phyloP scores from a whole-genome alignment of 2,329 filamentous ascomycete species.

The Coniochaeta ligniaria region DNA sequence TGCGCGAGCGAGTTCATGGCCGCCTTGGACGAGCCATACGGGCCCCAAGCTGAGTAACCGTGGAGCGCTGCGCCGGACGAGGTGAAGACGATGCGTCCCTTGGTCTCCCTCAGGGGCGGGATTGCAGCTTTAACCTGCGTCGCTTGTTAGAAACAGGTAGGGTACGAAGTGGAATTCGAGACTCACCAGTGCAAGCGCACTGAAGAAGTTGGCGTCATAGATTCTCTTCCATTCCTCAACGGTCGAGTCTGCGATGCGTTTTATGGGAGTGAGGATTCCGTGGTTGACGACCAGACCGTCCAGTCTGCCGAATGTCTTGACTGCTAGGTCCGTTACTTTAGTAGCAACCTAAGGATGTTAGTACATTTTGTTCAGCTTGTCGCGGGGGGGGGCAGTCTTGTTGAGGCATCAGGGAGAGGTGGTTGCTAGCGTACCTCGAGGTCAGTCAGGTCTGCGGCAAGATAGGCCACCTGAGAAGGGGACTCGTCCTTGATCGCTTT shows the following conservation, averaged over 20 bases:
- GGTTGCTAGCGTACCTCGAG: slow-evolving; percentile 30
- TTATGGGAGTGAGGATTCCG: slow-evolving; percentile 70
- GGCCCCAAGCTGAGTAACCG: slow-evolving; percentile 66
- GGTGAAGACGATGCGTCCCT: slow-evolving; percentile 68
- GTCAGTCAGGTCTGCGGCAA: slow-evolving; percentile 49
- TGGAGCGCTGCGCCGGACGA: slow-evolving; percentile 69
- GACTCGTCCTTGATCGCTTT: slow-evolving; percentile 43
- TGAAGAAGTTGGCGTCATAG: slow-evolving; percentile 86
- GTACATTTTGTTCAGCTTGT: background rate
- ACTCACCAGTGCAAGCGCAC: slow-evolving; percentile 67
- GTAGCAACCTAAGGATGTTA: slow-evolving; percentile 38
- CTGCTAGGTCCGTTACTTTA: slow-evolving; percentile 57
- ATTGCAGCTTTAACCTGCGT: slow-evolving; percentile 63
- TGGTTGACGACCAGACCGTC: slow-evolving; percentile 88
- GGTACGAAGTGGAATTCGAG: no score
- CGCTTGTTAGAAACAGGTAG: slow-evolving; percentile 9
- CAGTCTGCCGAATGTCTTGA: slow-evolving; percentile 61
- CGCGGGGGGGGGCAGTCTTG: background rate
- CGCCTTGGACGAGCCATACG: slow-evolving; percentile 78
- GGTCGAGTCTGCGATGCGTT: slow-evolving; percentile 59
- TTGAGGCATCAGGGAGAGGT: background rate
- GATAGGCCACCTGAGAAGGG: slow-evolving; percentile 44
- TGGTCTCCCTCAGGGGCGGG: slow-evolving; percentile 56
- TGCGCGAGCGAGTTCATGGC: slow-evolving; percentile 72
- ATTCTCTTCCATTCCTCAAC: slow-evolving; percentile 65